These are phyloP conservation scores for Wakefieldia striispora DNA, from an alignment of 768 basidiomycete species.

Conservation along the genomic window DNA sequence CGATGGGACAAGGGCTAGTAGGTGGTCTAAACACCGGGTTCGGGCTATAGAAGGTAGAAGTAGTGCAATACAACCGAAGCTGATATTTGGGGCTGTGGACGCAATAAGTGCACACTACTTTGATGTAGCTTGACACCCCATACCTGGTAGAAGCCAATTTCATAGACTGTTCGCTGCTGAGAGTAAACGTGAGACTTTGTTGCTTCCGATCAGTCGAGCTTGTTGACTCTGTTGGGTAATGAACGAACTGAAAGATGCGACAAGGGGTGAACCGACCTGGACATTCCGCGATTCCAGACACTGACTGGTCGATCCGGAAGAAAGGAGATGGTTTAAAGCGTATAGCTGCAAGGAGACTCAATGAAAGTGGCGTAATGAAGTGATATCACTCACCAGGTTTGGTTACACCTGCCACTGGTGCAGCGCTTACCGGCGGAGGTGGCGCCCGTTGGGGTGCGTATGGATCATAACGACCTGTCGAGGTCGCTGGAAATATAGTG, in stretches of 20 bases:
- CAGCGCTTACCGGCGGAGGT: constrained; percentile 37
- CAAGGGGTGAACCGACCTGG: constrained; percentile 54
- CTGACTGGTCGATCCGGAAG: constrained; percentile 61
- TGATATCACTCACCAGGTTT: constrained; percentile 29
- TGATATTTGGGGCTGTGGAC: constrained; percentile 63
- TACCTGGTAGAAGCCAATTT: constrained; percentile 62
- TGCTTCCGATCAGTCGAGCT: constrained; percentile 76
- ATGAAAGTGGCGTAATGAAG: constrained; percentile 1
- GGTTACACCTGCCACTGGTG: constrained; percentile 26
- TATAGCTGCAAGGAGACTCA: constrained; percentile 46
- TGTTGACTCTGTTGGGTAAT: constrained; percentile 56
- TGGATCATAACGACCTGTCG: constrained; percentile 57
- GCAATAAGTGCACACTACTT: constrained; percentile 8
- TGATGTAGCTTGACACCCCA: constrained; percentile 16
- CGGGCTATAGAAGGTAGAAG: constrained; percentile 66
- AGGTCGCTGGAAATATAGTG: constrained; percentile 22
- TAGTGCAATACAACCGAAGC: constrained; percentile 86
- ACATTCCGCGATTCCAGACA: constrained; percentile 69
- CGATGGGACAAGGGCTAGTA: constrained; percentile 65
- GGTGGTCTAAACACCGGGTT: constrained; percentile 52
- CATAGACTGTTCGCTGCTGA: constrained; percentile 59
- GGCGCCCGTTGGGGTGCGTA: constrained; percentile 58
- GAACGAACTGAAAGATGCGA: not conserved
- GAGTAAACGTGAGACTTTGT: constrained; percentile 57
- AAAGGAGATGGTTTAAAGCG: constrained; percentile 83